Base-by-base conservation (phyloP, 257 asterid species). In the Plantago major region DNA sequence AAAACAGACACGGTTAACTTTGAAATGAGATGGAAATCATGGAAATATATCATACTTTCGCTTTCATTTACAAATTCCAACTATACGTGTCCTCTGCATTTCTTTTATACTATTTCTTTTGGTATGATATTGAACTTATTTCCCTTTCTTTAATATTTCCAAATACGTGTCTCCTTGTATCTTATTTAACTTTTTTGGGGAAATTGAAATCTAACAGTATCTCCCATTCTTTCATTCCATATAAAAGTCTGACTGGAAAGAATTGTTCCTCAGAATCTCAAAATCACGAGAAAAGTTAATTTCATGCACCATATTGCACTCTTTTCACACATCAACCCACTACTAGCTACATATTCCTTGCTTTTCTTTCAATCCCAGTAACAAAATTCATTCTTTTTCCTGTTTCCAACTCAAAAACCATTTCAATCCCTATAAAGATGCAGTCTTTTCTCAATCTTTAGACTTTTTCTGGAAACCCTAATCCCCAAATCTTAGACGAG, bases 321-420 rank as follows among this genome's bases (percentile, higher is more conserved):
- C 42, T 37, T 43, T 6, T 15, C 1, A 38, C 47, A 2, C 26
- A 9, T 38, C 49, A 64, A 30, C 65, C 63, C 68, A 58, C 73
- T 71, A 33, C 7, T 65, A 30, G 4, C 60, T 45, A 33, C 53
- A 13, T 43, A 65, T 81, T 76, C 88, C 64, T 71, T 73, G 51
- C 79, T 74, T 77, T 57, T 58, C 79, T 62, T 76, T 73, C 55
- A 70, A 75, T 77, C 81, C 46, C 66, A 62, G 71, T 73, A 66
- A 60, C 46, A 54, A 55, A 26, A 22, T 74, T 45, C 72, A 64
- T 55, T 42, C 75, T 49, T 70, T 68, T 72, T 53, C 46, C 50
- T 61, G 61, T 60, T 53, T 42, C 60, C 68, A 67, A 63, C 73
- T 38, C 54, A 50, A 66, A 67, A 61, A 40, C 66, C 73, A 62